Percentiles rank a stretch among this genome's conserved stretches.
Conservation (phyloP, 352 stramenopile genomes). For the Pelagophyceae sp. region DNA sequence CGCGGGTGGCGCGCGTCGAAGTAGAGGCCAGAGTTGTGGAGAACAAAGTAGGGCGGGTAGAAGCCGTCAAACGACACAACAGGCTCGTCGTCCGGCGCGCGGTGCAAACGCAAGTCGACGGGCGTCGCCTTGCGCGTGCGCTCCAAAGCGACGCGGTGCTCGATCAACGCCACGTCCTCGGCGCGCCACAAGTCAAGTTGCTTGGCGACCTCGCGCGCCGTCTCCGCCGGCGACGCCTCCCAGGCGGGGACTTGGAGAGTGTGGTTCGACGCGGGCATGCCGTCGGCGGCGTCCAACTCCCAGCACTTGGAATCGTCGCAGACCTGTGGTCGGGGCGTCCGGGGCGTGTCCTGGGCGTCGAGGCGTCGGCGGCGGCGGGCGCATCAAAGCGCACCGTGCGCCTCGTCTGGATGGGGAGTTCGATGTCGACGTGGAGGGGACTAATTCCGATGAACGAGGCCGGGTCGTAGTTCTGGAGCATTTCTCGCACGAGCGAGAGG, state of each 20-base stretch:
- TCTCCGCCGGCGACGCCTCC: background rate
- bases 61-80: constrained; percentile 16
- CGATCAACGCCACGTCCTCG: background rate
- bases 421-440: constrained; percentile 18
- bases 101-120: constrained; percentile 1
- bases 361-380: no score
- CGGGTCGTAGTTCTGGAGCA: constrained; percentile 8
- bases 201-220: background rate
- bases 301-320: constrained; percentile 12
- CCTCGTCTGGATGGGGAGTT: constrained; percentile 1
- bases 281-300: constrained; percentile 13
- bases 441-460: background rate
- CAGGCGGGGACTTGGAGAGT: constrained; percentile 16
- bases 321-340: no score
- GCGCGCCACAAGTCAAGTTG: constrained; percentile 6
- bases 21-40: background rate
- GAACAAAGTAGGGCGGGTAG: constrained; percentile 18
- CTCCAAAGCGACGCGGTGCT: constrained; percentile 15
- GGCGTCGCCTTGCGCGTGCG: constrained; percentile 15
- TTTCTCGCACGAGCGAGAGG: constrained; percentile 2
- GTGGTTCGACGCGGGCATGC: background rate
- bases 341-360: no score
- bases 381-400: no score
- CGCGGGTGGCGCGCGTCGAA: no score
- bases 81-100: background rate